Conservation (phyloP, 164 flowering plant species). For the Liriodendron chinense region DNA sequence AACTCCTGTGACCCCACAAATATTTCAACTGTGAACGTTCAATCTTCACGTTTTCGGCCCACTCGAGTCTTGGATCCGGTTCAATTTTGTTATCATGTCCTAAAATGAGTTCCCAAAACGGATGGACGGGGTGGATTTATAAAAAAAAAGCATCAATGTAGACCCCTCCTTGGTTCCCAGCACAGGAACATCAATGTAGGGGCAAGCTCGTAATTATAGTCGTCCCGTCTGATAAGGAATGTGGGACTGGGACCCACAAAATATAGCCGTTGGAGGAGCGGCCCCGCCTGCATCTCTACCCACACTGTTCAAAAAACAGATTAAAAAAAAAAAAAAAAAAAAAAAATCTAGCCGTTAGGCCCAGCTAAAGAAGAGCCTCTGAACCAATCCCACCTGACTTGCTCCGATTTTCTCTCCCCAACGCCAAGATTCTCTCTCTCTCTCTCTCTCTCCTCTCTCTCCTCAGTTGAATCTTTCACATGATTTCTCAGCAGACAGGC, state of each 20-base stretch:
- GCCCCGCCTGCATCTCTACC: background rate
- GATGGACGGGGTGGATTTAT: no score
- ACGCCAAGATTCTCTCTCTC: conserved; percentile 1
- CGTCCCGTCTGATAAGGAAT: background rate
- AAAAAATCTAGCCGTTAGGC: conserved; percentile 38
- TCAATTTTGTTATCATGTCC: no score
- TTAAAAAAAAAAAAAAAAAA: background rate
- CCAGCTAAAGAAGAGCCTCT: conserved; percentile 1
- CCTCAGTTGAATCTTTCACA: conserved; percentile 2
- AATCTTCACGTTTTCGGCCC: no score
- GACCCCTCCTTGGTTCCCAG: no score
- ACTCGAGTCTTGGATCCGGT: no score
- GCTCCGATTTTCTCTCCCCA: conserved; percentile 14
- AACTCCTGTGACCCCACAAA: no score
- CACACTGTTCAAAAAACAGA: background rate
- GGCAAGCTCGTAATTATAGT: background rate
- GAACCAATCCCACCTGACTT: conserved; percentile 13
- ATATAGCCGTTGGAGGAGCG: conserved; percentile 37
- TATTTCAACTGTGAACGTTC: no score
- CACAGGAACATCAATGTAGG: no score
- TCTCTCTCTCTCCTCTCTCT: background rate
- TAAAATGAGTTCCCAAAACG: no score
- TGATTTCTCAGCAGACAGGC: background rate
- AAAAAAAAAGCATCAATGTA: no score
- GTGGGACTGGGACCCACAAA: conserved; percentile 4